A percentile compares a stretch with the other conserved stretches of the same genome.
Evolutionary conservation across 495 filamentous ascomycete genomes (phyloP).

Genomic region (Penicillium psychrofluorescens): DNA sequence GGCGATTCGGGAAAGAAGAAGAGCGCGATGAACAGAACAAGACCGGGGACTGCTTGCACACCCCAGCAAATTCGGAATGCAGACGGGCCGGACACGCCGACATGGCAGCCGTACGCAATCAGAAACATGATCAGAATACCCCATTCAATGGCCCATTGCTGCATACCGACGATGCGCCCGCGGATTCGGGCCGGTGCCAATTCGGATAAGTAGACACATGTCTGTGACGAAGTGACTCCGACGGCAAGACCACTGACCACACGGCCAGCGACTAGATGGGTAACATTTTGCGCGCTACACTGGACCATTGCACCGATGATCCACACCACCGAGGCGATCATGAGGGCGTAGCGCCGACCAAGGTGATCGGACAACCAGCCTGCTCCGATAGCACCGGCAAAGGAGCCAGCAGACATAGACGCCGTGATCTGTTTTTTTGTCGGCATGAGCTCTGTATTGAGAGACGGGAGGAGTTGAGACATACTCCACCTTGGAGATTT

Average conservation of each 20-base stretch:
- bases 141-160: slow-evolving; percentile 72
- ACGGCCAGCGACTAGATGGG: slow-evolving; percentile 61
- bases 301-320: slow-evolving; percentile 63
- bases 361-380: slow-evolving; percentile 60
- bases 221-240: slow-evolving; percentile 69
- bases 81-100: slow-evolving; percentile 39
- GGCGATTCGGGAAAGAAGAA: slow-evolving; percentile 68
- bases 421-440: slow-evolving; percentile 28
- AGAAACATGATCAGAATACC: slow-evolving; percentile 59
- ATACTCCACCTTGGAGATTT: slow-evolving; percentile 50
- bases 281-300: slow-evolving; percentile 50
- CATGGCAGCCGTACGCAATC: slow-evolving; percentile 55
- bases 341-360: slow-evolving; percentile 57
- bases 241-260: slow-evolving; percentile 67
- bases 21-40: slow-evolving; percentile 56
- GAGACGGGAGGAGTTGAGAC: not conserved
- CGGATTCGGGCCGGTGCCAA: slow-evolving; percentile 59
- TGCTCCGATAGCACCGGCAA: slow-evolving; percentile 55
- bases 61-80: slow-evolving; percentile 70
- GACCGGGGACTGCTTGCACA: slow-evolving; percentile 60
- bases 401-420: slow-evolving; percentile 61
- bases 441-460: not conserved
- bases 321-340: slow-evolving; percentile 64
- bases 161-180: slow-evolving; percentile 65
- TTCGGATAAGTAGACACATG: slow-evolving; percentile 77